Percentiles rank a stretch among this genome's conserved stretches.
These are phyloP conservation scores for Solanum chacoense DNA, from an alignment of 305 asterid species.

Conservation along the genomic window DNA sequence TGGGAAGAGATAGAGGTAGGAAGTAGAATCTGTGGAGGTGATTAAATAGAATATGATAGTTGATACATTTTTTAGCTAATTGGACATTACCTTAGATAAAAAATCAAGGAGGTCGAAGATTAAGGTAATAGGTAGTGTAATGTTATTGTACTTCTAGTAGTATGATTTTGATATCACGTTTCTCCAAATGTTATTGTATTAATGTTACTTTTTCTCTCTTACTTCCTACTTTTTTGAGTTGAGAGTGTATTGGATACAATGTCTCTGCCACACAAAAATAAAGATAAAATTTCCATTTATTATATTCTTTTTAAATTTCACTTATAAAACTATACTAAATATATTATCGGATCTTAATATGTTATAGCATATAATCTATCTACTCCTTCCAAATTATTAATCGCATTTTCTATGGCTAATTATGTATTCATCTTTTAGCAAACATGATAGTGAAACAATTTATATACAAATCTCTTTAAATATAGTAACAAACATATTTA, in stretches of 20 bases:
- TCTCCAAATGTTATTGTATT: background rate
- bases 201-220: background rate
- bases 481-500: background rate
- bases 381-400: no score
- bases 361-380: background rate
- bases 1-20: background rate
- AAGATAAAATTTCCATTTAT: background rate
- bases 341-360: background rate
- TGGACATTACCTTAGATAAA: background rate
- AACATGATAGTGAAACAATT: background rate
- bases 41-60: background rate
- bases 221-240: background rate
- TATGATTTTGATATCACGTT: background rate
- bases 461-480: background rate
- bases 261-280: rapidly evolving
- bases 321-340: background rate
- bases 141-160: background rate
- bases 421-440: no score
- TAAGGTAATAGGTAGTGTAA: background rate
- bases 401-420: background rate
- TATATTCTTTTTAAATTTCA: background rate
- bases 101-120: background rate
- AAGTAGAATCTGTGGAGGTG: background rate
- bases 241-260: background rate
- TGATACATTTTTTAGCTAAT: background rate